Evolutionary conservation across 257 asterid species (phyloP).

Genomic region (Solanum medicagineum): DNA sequence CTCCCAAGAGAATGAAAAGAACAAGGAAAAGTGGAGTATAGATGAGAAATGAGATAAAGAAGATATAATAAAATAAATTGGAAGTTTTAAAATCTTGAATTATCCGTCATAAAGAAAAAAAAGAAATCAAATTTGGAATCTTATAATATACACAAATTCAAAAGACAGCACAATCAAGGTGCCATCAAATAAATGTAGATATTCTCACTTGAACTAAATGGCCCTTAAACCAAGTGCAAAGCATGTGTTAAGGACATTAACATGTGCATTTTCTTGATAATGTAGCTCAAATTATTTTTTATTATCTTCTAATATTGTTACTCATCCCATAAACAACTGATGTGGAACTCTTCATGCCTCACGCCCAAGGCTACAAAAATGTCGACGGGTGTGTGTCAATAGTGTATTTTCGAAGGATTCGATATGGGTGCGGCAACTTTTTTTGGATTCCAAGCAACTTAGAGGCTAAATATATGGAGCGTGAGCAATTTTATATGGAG

Average conservation of each 20-base stretch:
- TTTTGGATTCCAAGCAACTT: too few relatives aligned
- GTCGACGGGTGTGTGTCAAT: too few relatives aligned
- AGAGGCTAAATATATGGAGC: not conserved
- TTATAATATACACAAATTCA: not conserved
- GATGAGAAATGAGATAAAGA: not conserved
- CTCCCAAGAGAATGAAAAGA: not conserved
- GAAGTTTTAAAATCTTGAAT: not conserved
- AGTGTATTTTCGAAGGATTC: too few relatives aligned
- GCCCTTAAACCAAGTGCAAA: constrained; percentile 12
- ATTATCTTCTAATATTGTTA: not conserved
- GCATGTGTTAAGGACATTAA: constrained; percentile 11
- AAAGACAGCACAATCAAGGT: not conserved
- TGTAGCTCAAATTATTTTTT: not conserved
- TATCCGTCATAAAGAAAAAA: not conserved
- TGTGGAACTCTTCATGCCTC: not conserved
- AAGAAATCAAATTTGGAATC: not conserved
- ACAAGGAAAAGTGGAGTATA: not conserved
- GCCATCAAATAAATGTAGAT: not conserved
- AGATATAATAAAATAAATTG: not conserved
- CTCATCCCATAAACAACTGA: not conserved
- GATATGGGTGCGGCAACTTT: too few relatives aligned
- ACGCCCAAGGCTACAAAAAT: not conserved
- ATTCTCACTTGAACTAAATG: not conserved
- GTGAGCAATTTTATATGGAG: not conserved
- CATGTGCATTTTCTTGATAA: constrained; percentile 8